A percentile compares a stretch with the other conserved stretches of the same genome.
These are phyloP conservation scores for Punctularia strigosozonata DNA, from an alignment of 768 basidiomycete genomes.

Conservation along the genomic window DNA sequence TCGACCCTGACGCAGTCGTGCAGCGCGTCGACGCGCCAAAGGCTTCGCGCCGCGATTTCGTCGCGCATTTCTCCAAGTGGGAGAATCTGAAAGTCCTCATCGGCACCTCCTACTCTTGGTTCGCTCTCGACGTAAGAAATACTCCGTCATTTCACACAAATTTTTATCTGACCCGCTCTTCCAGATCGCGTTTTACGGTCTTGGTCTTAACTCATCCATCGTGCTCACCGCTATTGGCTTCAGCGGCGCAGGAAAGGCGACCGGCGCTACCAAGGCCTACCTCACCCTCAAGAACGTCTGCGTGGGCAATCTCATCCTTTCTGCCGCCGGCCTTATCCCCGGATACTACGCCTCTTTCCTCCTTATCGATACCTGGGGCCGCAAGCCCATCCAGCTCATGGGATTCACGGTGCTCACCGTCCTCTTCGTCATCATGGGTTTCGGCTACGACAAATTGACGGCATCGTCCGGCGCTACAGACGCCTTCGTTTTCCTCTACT, in stretches of 20 bases:
- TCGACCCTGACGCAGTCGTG: constrained; percentile 43
- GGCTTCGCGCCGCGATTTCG: constrained; percentile 60
- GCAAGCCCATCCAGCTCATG: constrained; percentile 74
- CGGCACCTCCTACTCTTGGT: constrained; percentile 78
- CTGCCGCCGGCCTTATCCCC: constrained; percentile 71
- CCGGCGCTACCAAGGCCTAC: constrained; percentile 29
- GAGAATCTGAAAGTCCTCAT: constrained; percentile 71
- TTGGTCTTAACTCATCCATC: constrained; percentile 73
- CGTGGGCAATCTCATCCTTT: constrained; percentile 67
- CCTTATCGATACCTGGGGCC: constrained; percentile 68
- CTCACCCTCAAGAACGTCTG: constrained; percentile 49
- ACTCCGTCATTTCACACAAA: not conserved
- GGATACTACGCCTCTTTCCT: constrained; percentile 61
- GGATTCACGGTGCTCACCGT: constrained; percentile 60
- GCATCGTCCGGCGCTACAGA: constrained; percentile 28
- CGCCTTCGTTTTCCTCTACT: constrained; percentile 76
- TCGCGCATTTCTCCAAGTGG: constrained; percentile 55
- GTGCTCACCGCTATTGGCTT: constrained; percentile 70
- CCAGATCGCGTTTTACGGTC: constrained; percentile 80
- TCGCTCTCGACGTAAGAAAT: constrained; percentile 63
- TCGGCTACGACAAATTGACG: constrained; percentile 48
- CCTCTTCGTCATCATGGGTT: constrained; percentile 63
- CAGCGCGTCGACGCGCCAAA: constrained; percentile 59
- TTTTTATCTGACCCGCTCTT: not conserved
- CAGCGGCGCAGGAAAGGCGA: constrained; percentile 22